These are phyloP conservation scores for Pterothamnion heteromorphum DNA, from an alignment of 31 red algal species.

Conservation along the genomic window DNA sequence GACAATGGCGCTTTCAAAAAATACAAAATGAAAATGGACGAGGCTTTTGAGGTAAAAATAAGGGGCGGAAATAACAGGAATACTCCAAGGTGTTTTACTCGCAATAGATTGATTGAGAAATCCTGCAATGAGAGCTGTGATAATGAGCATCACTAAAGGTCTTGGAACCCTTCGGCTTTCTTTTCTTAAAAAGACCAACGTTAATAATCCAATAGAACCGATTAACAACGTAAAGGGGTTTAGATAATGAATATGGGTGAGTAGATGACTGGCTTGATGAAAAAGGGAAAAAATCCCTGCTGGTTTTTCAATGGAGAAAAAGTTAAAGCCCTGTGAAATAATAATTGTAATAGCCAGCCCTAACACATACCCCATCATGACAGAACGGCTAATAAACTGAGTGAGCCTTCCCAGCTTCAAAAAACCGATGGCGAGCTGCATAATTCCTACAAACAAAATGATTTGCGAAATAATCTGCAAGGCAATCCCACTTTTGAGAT, in stretches of 20 bases:
- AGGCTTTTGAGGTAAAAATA: not conserved
- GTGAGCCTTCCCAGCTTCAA: slow-evolving; percentile 45
- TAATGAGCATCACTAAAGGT: slow-evolving; percentile 12
- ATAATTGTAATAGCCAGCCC: slow-evolving; percentile 38
- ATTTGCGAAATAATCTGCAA: no score
- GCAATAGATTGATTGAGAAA: not conserved
- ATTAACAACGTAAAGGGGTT: not conserved
- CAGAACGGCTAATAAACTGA: slow-evolving; percentile 38
- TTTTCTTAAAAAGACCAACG: not conserved
- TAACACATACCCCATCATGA: slow-evolving; percentile 49
- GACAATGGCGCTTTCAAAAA: not conserved
- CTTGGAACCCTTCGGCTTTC: not conserved
- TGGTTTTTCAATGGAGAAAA: not conserved
- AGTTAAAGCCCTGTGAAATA: not conserved
- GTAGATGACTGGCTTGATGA: not conserved
- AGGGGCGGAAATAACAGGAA: not conserved
- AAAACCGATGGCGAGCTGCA: slow-evolving; percentile 47
- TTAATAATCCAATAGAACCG: not conserved
- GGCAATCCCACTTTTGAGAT: no score
- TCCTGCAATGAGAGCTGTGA: not conserved
- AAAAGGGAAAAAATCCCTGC: not conserved
- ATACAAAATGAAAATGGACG: not conserved
- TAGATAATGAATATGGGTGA: not conserved
- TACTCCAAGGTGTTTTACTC: not conserved
- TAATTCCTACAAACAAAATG: slow-evolving; percentile 9